Evolutionary conservation across 495 filamentous ascomycete genomes (phyloP).

Genomic region (Talaromyces nanjingensis): DNA sequence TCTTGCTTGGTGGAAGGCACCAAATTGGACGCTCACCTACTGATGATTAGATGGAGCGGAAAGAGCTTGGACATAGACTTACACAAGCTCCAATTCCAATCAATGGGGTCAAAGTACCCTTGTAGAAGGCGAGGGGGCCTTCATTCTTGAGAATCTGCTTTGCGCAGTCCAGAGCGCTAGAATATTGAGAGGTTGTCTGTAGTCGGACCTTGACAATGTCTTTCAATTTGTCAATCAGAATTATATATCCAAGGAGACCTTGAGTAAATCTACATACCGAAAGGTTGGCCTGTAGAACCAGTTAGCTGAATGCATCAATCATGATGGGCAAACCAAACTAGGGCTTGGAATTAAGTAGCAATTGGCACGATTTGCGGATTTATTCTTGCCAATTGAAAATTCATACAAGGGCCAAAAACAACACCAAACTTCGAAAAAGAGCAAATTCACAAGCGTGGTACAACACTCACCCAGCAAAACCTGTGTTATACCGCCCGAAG

Average conservation of each 20-base stretch:
- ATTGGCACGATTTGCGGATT: neutral
- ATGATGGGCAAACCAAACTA: neutral
- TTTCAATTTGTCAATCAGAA: constrained; percentile 23
- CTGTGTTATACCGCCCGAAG: constrained; percentile 87
- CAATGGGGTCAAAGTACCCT: constrained; percentile 93
- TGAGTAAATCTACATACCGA: constrained; percentile 45
- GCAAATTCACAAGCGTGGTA: neutral
- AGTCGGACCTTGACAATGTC: constrained; percentile 98
- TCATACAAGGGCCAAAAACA: neutral
- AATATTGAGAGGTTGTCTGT: constrained; percentile 79
- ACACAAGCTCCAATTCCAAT: constrained; percentile 95
- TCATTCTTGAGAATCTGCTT: constrained; percentile 80
- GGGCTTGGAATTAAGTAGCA: neutral
- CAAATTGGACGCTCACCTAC: constrained; percentile 92
- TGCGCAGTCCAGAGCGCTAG: constrained; percentile 71
- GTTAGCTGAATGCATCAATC: constrained; percentile 19
- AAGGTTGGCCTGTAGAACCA: constrained; percentile 70
- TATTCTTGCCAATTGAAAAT: neutral
- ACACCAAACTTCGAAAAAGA: neutral
- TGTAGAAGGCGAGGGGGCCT: constrained; percentile 91
- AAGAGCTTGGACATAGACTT: constrained; percentile 20
- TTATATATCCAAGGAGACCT: neutral
- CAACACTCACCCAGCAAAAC: constrained; percentile 76
- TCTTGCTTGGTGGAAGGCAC: constrained; percentile 89
- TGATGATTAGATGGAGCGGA: neutral